A percentile compares a stretch with the other conserved stretches of the same genome.
Conservation (phyloP, 2,329 filamentous ascomycete species). For the Cyclaneusma minus region DNA sequence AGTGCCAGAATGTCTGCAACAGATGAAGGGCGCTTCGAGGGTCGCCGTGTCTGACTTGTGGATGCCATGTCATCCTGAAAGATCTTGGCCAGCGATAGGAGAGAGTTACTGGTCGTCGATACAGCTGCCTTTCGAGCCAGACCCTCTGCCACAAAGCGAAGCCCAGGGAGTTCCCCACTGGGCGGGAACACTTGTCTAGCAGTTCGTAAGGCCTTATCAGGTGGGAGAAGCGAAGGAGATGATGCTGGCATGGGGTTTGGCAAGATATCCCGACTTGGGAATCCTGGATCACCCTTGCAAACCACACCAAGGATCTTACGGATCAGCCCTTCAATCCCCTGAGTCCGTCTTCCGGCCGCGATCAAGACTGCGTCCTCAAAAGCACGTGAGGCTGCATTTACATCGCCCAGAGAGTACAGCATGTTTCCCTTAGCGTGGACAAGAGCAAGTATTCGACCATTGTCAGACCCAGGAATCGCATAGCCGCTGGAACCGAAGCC, state of each 20-base stretch:
- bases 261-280: constrained; percentile 18
- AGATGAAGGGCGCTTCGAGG: constrained; percentile 49
- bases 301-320: constrained; percentile 60
- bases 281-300: constrained; percentile 26
- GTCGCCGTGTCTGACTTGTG: constrained; percentile 22
- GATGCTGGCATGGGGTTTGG: not conserved
- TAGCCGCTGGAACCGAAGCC: constrained; percentile 72
- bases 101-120: constrained; percentile 87
- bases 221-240: constrained; percentile 59
- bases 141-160: constrained; percentile 56
- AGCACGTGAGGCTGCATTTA: constrained; percentile 63
- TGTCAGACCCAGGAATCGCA: constrained; percentile 69
- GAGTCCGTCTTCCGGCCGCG: constrained; percentile 55
- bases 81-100: constrained; percentile 91
- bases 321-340: constrained; percentile 66
- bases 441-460: constrained; percentile 82
- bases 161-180: constrained; percentile 63
- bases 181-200: constrained; percentile 68
- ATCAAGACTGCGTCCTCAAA: constrained; percentile 94
- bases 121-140: constrained; percentile 64
- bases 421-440: constrained; percentile 98
- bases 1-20: constrained; percentile 86
- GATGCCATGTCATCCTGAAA: constrained; percentile 89
- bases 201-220: constrained; percentile 70
- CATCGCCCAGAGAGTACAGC: constrained; percentile 79